These are phyloP conservation scores for Citrus medica DNA, from an alignment of 345 rosid genomes.

Conservation along the genomic window DNA sequence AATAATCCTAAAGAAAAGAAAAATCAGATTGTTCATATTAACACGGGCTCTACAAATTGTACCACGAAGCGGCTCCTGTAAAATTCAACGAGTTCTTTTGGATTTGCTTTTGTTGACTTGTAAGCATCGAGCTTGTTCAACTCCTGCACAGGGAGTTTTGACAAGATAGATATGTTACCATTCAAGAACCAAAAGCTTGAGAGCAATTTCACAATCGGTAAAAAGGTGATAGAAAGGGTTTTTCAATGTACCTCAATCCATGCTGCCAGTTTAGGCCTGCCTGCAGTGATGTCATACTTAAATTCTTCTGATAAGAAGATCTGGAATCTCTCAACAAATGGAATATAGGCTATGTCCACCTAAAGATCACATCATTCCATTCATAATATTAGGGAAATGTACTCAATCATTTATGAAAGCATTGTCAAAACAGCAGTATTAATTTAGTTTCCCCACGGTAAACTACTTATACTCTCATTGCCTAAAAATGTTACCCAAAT, in stretches of 20 bases:
- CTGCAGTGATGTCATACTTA: constrained; percentile 54
- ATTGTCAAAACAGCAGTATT: neutral
- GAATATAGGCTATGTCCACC: constrained; percentile 73
- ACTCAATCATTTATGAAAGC: neutral
- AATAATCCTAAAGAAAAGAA: too few species aligned
- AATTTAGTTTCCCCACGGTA: neutral
- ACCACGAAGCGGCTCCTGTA: neutral
- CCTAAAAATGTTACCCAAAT: neutral
- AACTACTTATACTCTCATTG: neutral
- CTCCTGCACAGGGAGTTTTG: neutral
- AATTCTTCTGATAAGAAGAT: constrained; percentile 45
- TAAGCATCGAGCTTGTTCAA: neutral
- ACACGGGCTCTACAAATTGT: neutral
- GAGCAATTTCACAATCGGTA: neutral
- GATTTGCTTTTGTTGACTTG: neutral
- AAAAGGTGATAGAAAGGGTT: neutral
- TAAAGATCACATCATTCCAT: constrained; percentile 18
- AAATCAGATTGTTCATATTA: neutral
- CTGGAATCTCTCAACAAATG: constrained; percentile 70
- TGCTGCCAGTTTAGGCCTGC: constrained; percentile 67
- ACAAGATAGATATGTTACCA: neutral
- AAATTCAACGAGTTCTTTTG: neutral
- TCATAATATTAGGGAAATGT: neutral
- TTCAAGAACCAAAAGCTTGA: neutral
- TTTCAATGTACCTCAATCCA: constrained; percentile 65